Evolutionary conservation across 2,329 filamentous ascomycete genomes (phyloP).

Genomic region (Monosporascus ibericus): DNA sequence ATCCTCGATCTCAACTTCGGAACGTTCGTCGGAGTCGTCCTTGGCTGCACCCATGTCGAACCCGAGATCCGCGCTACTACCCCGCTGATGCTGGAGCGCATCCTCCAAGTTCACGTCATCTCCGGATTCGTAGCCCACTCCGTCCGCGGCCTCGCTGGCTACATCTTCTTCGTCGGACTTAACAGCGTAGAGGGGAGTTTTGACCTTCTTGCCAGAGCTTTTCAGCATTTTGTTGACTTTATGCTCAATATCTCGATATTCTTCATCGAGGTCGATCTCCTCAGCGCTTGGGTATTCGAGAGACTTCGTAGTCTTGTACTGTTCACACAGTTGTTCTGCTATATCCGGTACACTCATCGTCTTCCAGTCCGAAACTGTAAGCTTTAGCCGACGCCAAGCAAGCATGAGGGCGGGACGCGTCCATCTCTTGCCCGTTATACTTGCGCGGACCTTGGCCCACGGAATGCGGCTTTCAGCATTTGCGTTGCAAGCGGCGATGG

Average conservation of each 20-base stretch:
- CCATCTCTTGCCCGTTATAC: conserved; percentile 11
- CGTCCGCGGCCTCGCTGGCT: conserved; percentile 1
- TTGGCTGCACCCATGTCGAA: conserved; percentile 1
- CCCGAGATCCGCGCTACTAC: conserved; percentile 14
- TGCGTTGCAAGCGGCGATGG: conserved; percentile 14
- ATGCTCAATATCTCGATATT: conserved; percentile 19
- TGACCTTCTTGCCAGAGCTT: conserved; percentile 1
- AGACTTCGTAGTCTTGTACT: conserved; percentile 14
- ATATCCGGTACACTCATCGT: conserved; percentile 18
- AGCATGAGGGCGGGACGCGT: conserved; percentile 20
- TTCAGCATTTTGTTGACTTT: conserved; percentile 18
- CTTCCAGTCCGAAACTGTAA: conserved; percentile 15
- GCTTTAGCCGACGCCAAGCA: conserved; percentile 23
- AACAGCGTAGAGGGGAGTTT: conserved; percentile 11
- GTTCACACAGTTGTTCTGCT: conserved; percentile 11
- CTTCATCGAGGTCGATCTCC: conserved; percentile 14
- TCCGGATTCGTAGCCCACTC: not conserved
- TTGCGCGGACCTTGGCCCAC: conserved; percentile 19
- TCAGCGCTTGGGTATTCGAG: conserved; percentile 15
- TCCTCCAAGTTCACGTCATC: conserved; percentile 2
- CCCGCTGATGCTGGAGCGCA: not conserved
- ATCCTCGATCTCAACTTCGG: conserved; percentile 12
- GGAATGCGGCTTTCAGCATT: conserved; percentile 23
- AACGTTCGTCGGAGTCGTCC: conserved; percentile 1
- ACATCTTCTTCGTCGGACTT: conserved; percentile 18